These are phyloP conservation scores for Cryphonectria parasitica DNA, from an alignment of 2,329 filamentous ascomycete genomes.

Conservation along the genomic window DNA sequence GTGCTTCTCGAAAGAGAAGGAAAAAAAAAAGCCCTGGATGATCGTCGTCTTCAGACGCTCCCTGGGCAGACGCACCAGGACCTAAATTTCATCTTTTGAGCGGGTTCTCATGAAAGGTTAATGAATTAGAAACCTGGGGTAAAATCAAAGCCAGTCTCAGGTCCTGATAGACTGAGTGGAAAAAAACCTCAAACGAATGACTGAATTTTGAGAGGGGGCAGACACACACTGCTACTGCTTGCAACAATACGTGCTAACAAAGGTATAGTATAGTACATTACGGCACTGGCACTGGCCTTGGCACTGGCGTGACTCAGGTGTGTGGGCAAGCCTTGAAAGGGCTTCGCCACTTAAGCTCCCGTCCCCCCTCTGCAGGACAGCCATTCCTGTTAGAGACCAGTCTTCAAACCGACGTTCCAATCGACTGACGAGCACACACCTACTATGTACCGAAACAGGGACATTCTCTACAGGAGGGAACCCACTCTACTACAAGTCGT, in stretches of 20 bases:
- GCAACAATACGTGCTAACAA: too few relatives aligned
- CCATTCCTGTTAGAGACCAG: conserved; percentile 8
- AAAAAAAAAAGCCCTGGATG: too few relatives aligned
- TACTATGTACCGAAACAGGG: background rate
- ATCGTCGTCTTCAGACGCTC: background rate
- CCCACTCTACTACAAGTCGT: background rate
- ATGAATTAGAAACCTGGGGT: background rate
- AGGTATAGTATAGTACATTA: background rate
- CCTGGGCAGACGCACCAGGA: background rate
- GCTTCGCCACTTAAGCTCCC: background rate
- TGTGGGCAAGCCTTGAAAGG: background rate
- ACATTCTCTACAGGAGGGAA: background rate
- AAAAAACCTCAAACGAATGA: background rate
- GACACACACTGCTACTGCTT: background rate
- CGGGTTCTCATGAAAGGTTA: background rate
- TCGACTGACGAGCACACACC: background rate
- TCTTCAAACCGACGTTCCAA: background rate
- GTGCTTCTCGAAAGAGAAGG: background rate
- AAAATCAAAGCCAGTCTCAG: background rate
- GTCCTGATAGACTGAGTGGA: background rate
- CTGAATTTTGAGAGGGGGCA: background rate
- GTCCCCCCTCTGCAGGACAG: background rate
- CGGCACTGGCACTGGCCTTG: background rate
- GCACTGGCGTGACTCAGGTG: too few relatives aligned
- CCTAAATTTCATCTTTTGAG: background rate